Base-by-base conservation (phyloP, 768 basidiomycete genomes). In the Mycena rosella region DNA sequence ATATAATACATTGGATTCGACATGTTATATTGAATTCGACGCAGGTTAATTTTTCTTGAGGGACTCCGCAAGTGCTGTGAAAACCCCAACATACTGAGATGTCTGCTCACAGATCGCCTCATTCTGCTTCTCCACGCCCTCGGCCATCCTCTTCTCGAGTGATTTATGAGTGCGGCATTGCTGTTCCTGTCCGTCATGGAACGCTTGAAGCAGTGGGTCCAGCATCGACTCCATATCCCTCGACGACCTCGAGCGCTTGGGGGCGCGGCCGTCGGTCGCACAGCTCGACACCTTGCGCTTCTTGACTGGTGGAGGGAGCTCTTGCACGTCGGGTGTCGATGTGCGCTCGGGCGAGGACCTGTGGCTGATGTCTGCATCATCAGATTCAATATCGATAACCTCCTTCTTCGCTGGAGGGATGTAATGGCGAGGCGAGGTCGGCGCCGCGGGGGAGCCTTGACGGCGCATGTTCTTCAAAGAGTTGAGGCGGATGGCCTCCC, bases 341-440 rank as follows among this genome's bases (percentile, higher is more conserved):
- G 18, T 36, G 27, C 36, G 34, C 9, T 13, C 26, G 7, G 20
- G 22, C 10, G 47, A 26, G 7, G 45, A 26, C 7, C 9, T n/a
- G 24, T n/a, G 45, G 24, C 24, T 26, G 45, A 6, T 48, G n/a
- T n/a, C n/a, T n/a, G n/a, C n/a, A n/a, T n/a, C n/a, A n/a, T n/a
- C n/a, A n/a, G n/a, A n/a, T n/a, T n/a, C n/a, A 48, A 29, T 26
- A 22, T 40, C 17, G 38, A 15, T 40, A 15, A 15, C 38, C 10
- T 58, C 42, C 24, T 14, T 11, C 3, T 14, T n/a, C n/a, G n/a
- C 27, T 27, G 45, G 45, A 24, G 45, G 45, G 24, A 48, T 26
- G 9, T 27, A 49, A 7, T 49, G 48, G 24, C 48, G 26, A 15
- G 48, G 44, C 65, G 58, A 42, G n/a, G 65, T 18, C 26, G 34